Conservation (phyloP, 306 rosid species). For the Myrica gale region DNA sequence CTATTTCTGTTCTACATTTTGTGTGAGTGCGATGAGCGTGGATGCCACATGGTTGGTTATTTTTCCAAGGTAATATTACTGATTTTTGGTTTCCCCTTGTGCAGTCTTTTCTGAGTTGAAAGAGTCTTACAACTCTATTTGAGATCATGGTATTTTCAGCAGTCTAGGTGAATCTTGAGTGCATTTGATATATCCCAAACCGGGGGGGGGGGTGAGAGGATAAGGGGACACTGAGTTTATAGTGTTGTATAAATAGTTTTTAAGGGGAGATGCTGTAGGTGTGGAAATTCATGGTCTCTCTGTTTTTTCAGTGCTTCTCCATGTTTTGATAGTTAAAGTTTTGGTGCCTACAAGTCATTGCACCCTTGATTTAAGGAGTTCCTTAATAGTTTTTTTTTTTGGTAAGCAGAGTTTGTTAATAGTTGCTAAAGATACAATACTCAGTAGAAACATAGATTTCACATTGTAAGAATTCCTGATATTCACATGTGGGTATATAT, state of each 20-base stretch:
- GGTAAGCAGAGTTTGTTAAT: background rate
- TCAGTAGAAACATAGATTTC: background rate
- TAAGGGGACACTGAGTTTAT: too few relatives aligned
- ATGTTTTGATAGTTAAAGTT: too few relatives aligned
- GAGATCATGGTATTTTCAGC: background rate
- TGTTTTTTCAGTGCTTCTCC: too few relatives aligned
- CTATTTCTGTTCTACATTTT: conserved; percentile 90
- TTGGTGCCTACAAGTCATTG: too few relatives aligned
- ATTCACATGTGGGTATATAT: background rate
- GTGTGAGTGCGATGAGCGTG: conserved; percentile 98
- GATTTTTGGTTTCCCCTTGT: background rate
- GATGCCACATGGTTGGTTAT: conserved; percentile 99
- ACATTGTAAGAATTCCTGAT: background rate
- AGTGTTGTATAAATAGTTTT: too few relatives aligned
- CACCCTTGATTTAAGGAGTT: too few relatives aligned
- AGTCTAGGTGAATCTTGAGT: background rate
- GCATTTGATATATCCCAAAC: background rate
- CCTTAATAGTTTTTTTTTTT: too few relatives aligned
- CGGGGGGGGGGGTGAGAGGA: background rate
- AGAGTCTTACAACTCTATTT: too few relatives aligned
- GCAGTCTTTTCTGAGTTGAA: too few relatives aligned
- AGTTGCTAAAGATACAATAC: background rate
- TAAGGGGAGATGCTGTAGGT: too few relatives aligned
- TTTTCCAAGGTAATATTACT: conserved; percentile 74
- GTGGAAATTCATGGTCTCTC: too few relatives aligned